Evolutionary conservation across 805 yeast genomes (phyloP), one percentile per base, ranked within the genome.

Genomic region (Limtongozyma cylindracea): DNA sequence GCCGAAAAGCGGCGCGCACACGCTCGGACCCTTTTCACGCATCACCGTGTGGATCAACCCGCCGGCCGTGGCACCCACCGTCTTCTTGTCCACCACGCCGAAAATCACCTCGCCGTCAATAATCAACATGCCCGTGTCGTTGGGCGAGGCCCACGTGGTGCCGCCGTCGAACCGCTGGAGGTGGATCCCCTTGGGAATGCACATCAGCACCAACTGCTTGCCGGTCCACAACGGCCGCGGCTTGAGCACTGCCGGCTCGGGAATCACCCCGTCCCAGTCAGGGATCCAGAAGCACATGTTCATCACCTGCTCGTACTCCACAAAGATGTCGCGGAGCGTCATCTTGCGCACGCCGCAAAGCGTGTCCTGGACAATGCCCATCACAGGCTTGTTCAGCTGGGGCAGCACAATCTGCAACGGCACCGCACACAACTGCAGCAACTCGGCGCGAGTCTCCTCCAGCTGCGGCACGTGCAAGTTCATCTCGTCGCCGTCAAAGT

Each of bases 401-500:
- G 99, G 95, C 10, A 95, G 80, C 18, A 88, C 93, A 57, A 88
- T 88, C 48, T 88, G 98, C 25, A 82, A 56, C 6, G 98, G 98
- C 23, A 88, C 99, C 4, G 95, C 92, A 51, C 95, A 80, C 36
- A 88, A 63, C 43, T 84, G 88, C 16, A 84, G 71, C 31, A 88
- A 56, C 47, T 88, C 99, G 1, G 98, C 94, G 41, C 96, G 65
- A 0, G 98, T 82, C 46, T 88, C 99, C 31, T 82, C 93, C 6
- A 94, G 74, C 45, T 88, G 99, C 3, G 99, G 98, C 33, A 84
- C 98, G 41, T 88, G 99, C 53, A 88, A 71, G 50, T 88, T 88
- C 99, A 88, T 88, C 53, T 88, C 99, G 49, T 88, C 99, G 60
- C 99, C 99, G 55, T 88, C 99, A 56, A 88, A 88, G 71, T 88